phyloP scores from a whole-genome alignment of 1,284 basidiomycete species.

The Athelia psychrophila region DNA sequence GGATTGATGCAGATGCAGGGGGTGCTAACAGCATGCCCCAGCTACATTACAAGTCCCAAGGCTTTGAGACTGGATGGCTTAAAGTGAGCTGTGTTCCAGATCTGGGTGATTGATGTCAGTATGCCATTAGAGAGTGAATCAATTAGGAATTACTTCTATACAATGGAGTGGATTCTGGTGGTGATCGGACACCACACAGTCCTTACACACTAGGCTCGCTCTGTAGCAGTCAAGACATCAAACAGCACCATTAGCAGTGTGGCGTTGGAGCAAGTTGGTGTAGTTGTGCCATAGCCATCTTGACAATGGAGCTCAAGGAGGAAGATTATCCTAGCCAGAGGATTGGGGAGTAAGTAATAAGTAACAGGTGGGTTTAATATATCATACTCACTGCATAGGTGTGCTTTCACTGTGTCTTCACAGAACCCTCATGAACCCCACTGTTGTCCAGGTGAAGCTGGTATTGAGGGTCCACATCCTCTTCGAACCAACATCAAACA shows the following conservation, averaged over 20 bases:
- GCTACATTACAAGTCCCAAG: constrained; percentile 19
- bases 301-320: background rate
- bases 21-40: constrained; percentile 14
- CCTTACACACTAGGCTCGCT: background rate
- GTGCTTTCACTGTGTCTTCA: background rate
- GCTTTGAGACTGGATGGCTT: constrained; percentile 8
- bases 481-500: no score
- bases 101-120: background rate
- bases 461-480: no score
- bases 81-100: constrained; percentile 4
- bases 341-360: no score
- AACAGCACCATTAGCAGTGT: background rate
- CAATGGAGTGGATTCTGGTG: background rate
- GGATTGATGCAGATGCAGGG: constrained; percentile 14
- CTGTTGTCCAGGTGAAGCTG: no score
- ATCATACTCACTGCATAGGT: no score
- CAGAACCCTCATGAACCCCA: no score
- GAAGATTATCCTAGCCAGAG: background rate
- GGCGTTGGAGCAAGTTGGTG: background rate
- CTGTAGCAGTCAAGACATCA: background rate
- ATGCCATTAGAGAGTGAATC: background rate
- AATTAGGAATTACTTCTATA: background rate
- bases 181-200: background rate
- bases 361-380: no score
- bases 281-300: background rate